Evolutionary conservation across 805 yeast genomes (phyloP).

Genomic region (Metschnikowia corniflorae): DNA sequence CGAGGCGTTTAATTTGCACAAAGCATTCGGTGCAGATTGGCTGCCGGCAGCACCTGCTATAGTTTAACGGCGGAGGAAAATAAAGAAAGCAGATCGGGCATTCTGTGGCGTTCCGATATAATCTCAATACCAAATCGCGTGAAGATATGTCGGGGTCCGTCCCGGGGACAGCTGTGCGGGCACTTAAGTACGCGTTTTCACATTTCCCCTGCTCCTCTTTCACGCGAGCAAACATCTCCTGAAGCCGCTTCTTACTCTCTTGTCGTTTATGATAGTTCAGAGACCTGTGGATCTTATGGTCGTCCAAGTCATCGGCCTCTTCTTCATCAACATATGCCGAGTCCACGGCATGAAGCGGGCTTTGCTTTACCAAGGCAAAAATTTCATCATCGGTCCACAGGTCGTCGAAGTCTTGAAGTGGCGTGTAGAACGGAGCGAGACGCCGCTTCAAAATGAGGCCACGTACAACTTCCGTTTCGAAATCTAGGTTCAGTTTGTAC

Average conservation of each 20-base stretch:
- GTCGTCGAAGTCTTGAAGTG: constrained; percentile 74
- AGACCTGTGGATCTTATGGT: constrained; percentile 54
- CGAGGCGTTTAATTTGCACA: constrained; percentile 87
- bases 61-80: constrained; percentile 74
- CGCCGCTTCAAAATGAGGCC: constrained; percentile 63
- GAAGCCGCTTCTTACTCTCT: constrained; percentile 46
- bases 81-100: constrained; percentile 94
- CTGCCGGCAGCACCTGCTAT: constrained; percentile 85
- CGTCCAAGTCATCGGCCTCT: constrained; percentile 56
- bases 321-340: constrained; percentile 49
- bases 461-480: constrained; percentile 69
- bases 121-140: constrained; percentile 46
- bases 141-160: constrained; percentile 28
- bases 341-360: constrained; percentile 55
- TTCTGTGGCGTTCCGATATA: constrained; percentile 70
- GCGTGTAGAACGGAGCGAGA: constrained; percentile 88
- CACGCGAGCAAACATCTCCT: constrained; percentile 30
- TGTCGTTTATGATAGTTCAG: constrained; percentile 44
- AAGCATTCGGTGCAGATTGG: constrained; percentile 96
- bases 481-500: constrained; percentile 74
- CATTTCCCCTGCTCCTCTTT: constrained; percentile 32
- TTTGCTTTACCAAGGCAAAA: constrained; percentile 42
- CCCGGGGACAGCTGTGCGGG: constrained; percentile 6
- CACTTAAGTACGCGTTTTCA: constrained; percentile 33
- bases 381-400: constrained; percentile 72